phyloP scores from a whole-genome alignment of 1,139 yeast species.

The Geotrichum australiense region DNA sequence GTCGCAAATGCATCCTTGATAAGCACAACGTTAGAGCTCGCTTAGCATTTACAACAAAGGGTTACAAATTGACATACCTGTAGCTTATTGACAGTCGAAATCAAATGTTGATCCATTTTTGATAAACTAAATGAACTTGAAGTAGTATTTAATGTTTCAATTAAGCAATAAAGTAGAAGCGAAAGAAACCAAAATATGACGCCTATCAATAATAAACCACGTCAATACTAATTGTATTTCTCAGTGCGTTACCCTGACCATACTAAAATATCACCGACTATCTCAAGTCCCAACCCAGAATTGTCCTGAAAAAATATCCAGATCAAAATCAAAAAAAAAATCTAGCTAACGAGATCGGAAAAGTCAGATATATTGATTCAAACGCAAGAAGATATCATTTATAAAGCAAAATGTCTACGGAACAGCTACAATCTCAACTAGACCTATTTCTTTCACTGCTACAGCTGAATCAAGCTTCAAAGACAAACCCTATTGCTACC shows the following conservation, averaged over 20 bases:
- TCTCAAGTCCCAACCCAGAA: not conserved
- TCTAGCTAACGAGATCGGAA: not conserved
- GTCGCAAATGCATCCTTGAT: conserved; percentile 88
- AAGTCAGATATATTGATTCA: not conserved
- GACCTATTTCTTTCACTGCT: conserved; percentile 1
- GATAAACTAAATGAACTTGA: too few relatives aligned
- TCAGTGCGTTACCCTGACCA: not conserved
- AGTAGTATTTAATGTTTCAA: not conserved
- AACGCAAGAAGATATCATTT: not conserved
- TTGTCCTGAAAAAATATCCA: not conserved
- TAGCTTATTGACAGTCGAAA: conserved; percentile 84
- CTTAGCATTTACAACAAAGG: conserved; percentile 6
- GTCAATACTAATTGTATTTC: conserved; percentile 1
- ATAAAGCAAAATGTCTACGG: not conserved
- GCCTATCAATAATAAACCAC: too few relatives aligned
- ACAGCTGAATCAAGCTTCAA: conserved; percentile 2
- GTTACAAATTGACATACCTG: conserved; percentile 23
- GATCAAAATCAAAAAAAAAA: not conserved
- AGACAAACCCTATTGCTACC: too few relatives aligned
- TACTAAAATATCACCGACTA: too few relatives aligned
- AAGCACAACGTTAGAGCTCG: conserved; percentile 69
- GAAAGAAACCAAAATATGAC: conserved; percentile 5
- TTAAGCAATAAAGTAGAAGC: not conserved
- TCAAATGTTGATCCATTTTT: conserved; percentile 80
- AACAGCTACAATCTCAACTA: conserved; percentile 8